Evolutionary conservation across 2,329 filamentous ascomycete species (phyloP), one percentile per base, ranked within the genome.

Genomic region (Ceratocystis eucalypticola): DNA sequence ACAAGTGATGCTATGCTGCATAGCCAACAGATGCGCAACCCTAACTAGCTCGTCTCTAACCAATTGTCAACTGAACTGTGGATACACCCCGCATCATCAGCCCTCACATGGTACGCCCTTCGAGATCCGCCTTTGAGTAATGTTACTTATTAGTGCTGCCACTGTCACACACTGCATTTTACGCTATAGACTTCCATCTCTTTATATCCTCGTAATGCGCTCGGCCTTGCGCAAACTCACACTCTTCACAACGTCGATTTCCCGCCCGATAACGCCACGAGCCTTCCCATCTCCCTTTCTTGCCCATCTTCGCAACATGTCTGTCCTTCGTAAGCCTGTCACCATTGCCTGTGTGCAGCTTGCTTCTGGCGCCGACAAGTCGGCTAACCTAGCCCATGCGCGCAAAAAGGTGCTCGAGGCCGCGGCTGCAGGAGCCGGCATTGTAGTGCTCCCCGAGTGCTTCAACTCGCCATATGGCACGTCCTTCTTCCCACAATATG

Each of bases 381-480:
- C 85, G 10, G 82, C 82, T 70, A 99, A 99, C 77, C 89, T 99
- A 69, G 74, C 81, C 25, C 87, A 87, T 74, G 93, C 94, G 12
- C 87, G 89, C 67, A 80, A 82, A 55, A 92, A 94, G 74, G 91
- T 97, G 67, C 82, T 91, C 69, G 86, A 91, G 75, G 93, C 94
- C 4, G 87, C 91, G 28, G 76, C 79, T 30, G 79, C 79, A 2
- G 93, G 93, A 70, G 91, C 93, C 68, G 85, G 88, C 67, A 85
- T 99, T 68, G 87, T 97, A 70, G 91, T 97, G 44, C 84, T 99
- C 20, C 94, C 94, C 45, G 94, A 99, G 79, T 99, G 94, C 81
- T 99, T 99, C 85, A 99, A 99, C 80, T 95, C 89, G 53, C 94
- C 94, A 7, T 99, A 99, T 77, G 94, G 94, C 70, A 91, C 86